Evolutionary conservation across 257 asterid genomes (phyloP), one percentile per base, ranked within the genome.

Genomic region (Nicotiana noctiflora): DNA sequence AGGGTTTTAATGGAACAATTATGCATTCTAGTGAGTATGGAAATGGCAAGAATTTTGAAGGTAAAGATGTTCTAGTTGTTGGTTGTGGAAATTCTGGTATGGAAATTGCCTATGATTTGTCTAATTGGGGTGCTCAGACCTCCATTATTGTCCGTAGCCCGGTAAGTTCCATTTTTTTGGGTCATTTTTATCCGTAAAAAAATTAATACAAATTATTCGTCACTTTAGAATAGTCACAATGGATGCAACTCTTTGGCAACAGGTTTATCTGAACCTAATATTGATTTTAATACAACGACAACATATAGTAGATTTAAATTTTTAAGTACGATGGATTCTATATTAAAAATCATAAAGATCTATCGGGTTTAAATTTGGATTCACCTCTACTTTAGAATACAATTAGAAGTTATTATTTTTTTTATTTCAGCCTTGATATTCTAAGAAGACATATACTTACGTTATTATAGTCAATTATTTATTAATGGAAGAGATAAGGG

Each of bases 51-150:
- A 66, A 17, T 3, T 89, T 82, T 56, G 51, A 52, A 2, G 32
- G 49, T 0, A 86, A 37, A 46, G 61, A 83, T 12, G 93, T 89
- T 0, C 52, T 91, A 57, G 97, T 90, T 3, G 91, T 93, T 27
- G 93, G 93, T 3, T 80, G 89, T 27, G 95, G 97, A n/a, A 93
- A 93, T 60, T 93, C 97, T 1, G 97, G 97, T 0, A 89, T 90
- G 97, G 97, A 93, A 75, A 88, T 93, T 7, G 92, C 97, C 0
- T 76, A 66, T 34, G 97, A 91, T 84, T 34, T 93, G 53, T 81
- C 87, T 5, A 83, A 85, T 5, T 87, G 79, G 74, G 90, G 89
- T 9, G 92, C 93, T 21, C 72, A 34, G 10, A 57, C 93, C 14
- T 85, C 89, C 13, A 55, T 93, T 2, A 89, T 86, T 4, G 80